Percentiles rank a stretch among this genome's conserved stretches.
These are phyloP conservation scores for Quambalaria eucalypti DNA, from an alignment of 1,284 basidiomycete species.

Conservation along the genomic window DNA sequence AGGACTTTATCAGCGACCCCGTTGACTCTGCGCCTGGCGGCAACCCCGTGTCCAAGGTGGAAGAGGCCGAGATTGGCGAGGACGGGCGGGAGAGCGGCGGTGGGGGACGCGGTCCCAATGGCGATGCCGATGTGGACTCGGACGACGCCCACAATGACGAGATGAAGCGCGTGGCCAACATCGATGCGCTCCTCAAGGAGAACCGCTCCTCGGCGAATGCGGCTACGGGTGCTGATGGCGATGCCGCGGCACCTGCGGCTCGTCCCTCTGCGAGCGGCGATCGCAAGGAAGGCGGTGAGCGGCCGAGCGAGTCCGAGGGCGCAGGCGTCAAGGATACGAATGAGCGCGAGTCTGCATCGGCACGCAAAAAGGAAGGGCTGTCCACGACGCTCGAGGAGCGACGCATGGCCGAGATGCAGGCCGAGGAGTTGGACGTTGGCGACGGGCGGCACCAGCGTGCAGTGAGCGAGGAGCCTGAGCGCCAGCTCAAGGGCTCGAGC, in stretches of 20 bases:
- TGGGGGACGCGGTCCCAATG: too few species aligned
- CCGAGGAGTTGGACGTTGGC: background rate
- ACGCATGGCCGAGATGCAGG: background rate
- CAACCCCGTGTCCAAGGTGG: background rate
- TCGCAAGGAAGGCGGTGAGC: background rate
- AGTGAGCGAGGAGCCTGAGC: background rate
- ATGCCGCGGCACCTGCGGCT: too few species aligned
- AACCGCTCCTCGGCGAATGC: too few species aligned
- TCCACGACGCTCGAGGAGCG: constrained; percentile 5
- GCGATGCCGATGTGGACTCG: too few species aligned
- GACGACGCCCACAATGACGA: background rate
- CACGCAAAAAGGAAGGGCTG: constrained; percentile 1
- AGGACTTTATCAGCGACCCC: background rate
- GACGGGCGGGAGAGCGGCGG: background rate
- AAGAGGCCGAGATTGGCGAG: background rate
- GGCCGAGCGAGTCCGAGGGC: background rate
- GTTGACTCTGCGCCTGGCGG: too few species aligned
- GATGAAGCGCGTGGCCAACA: background rate
- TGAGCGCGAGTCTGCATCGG: background rate
- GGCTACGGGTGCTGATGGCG: too few species aligned
- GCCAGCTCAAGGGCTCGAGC: background rate
- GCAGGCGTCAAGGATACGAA: background rate
- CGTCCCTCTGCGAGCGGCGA: too few species aligned
- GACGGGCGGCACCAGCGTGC: too few species aligned
- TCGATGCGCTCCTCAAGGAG: background rate